phyloP scores from a whole-genome alignment of 192 early-diverging fungal genomes.

The Rhizophagus clarus region DNA sequence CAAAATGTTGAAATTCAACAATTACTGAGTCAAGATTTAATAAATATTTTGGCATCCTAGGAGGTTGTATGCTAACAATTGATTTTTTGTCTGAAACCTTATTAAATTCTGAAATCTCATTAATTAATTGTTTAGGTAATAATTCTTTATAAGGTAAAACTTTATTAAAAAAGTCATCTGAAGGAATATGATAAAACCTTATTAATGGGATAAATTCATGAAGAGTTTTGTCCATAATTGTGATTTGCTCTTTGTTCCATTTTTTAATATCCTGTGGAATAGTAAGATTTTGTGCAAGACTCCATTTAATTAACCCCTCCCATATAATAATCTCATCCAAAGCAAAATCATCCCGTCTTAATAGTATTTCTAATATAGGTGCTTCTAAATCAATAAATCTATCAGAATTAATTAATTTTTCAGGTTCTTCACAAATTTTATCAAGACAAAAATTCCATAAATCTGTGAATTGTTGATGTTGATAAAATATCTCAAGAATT shows the following conservation, averaged over 20 bases:
- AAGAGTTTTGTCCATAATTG: too few species aligned
- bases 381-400: not conserved
- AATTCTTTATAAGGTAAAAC: not conserved
- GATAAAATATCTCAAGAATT: not conserved
- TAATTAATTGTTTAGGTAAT: not conserved
- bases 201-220: too few species aligned
- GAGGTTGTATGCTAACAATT: not conserved
- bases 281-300: not conserved
- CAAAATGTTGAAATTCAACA: not conserved
- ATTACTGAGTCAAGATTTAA: not conserved
- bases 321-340: not conserved
- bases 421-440: not conserved
- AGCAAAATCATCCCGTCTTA: not conserved
- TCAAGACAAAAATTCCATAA: not conserved
- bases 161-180: not conserved
- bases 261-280: not conserved
- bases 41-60: not conserved
- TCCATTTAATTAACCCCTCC: slow-evolving; percentile 4
- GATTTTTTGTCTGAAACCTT: not conserved
- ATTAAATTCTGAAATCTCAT: not conserved
- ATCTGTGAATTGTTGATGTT: not conserved
- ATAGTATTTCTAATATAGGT: too few species aligned
- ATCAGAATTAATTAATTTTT: not conserved
- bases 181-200: not conserved
- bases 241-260: not conserved